Evolutionary conservation across 1,139 yeast species (phyloP).

Genomic region (Zygotorulaspora mrakii): DNA sequence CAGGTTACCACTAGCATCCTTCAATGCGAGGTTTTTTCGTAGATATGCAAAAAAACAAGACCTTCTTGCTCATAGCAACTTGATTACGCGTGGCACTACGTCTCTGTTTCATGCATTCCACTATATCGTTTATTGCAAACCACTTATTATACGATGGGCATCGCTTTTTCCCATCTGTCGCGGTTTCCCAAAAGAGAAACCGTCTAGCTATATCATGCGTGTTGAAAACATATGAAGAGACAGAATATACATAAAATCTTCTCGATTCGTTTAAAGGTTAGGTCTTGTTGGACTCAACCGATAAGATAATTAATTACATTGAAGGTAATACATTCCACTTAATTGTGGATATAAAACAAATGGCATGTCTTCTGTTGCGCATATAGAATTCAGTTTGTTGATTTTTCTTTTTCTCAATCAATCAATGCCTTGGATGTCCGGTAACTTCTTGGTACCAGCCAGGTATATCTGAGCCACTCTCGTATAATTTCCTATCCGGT

Average conservation of each 20-base stretch:
- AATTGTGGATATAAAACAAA: not conserved
- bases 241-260: not conserved
- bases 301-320: not conserved
- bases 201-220: too few species aligned
- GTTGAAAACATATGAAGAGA: not conserved
- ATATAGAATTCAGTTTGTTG: not conserved
- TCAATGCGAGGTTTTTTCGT: too few species aligned
- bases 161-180: too few species aligned
- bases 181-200: not conserved
- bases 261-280: not conserved
- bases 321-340: not conserved
- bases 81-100: not conserved
- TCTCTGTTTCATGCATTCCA: conserved; percentile 2
- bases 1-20: too few species aligned
- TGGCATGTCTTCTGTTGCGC: not conserved
- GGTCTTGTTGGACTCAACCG: not conserved
- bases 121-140: not conserved
- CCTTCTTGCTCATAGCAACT: not conserved
- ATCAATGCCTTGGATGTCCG: conserved; percentile 31
- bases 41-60: not conserved
- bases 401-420: not conserved
- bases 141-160: conserved; percentile 1
- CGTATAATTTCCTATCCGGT: conserved; percentile 53
- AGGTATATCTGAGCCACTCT: conserved; percentile 61
- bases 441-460: conserved; percentile 49